Evolutionary conservation across 768 basidiomycete genomes (phyloP).

Genomic region (Austroboletus festivus): DNA sequence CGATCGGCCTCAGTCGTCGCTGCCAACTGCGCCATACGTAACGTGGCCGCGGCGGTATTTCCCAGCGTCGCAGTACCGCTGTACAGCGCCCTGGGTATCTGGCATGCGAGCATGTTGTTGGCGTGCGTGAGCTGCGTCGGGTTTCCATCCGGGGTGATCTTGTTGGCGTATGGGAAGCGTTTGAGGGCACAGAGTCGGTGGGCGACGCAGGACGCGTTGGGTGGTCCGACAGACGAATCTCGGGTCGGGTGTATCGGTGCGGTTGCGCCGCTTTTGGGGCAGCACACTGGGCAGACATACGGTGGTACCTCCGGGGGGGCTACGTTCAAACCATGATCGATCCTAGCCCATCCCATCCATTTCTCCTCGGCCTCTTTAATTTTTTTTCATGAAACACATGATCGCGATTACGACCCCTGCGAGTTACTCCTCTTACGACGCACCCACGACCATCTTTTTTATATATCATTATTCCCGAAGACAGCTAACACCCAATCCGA

Average conservation of each 20-base stretch:
- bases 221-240: neutral
- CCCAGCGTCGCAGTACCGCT: conserved; percentile 26
- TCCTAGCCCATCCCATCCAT: neutral
- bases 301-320: conserved; percentile 21
- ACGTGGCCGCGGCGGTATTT: conserved; percentile 18
- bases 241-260: neutral
- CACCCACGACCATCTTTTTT: neutral
- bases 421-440: neutral
- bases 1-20: conserved; percentile 30
- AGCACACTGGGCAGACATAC: conserved; percentile 7
- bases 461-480: no score
- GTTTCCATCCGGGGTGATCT: conserved; percentile 17
- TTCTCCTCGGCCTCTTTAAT: neutral
- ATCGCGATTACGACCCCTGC: neutral
- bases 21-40: conserved; percentile 25
- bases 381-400: neutral
- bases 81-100: conserved; percentile 18
- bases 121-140: conserved; percentile 25
- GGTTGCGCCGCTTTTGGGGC: conserved; percentile 16
- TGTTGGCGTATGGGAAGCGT: conserved; percentile 21
- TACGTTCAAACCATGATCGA: conserved; percentile 1
- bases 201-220: conserved; percentile 21
- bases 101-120: conserved; percentile 15
- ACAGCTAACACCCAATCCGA: no score
- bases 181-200: conserved; percentile 24